phyloP scores from a whole-genome alignment of 257 asterid genomes.

The Coffea eugenioides region DNA sequence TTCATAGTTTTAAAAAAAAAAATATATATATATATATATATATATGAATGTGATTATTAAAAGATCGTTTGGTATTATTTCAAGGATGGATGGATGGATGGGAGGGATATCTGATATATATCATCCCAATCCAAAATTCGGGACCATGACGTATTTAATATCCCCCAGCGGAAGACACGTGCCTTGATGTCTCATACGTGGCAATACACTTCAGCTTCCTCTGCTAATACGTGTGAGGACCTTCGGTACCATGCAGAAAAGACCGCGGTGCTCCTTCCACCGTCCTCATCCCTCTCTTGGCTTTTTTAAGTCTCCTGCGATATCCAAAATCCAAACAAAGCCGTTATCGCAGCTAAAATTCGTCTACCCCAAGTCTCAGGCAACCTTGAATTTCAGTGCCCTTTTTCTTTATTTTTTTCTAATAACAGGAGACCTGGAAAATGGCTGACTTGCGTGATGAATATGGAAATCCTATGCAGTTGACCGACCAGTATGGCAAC shows the following conservation, averaged over 20 bases:
- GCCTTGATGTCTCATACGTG: slow-evolving; percentile 21
- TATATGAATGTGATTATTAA: too few species aligned
- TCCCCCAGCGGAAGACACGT: not conserved
- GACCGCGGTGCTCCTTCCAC: slow-evolving; percentile 17
- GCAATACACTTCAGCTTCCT: slow-evolving; percentile 14
- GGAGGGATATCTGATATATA: not conserved
- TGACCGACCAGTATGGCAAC: slow-evolving; percentile 56
- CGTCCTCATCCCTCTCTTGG: slow-evolving; percentile 11
- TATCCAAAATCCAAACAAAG: not conserved
- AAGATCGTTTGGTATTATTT: too few species aligned
- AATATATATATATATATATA: too few species aligned
- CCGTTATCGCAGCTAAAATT: not conserved
- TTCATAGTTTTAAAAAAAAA: too few species aligned
- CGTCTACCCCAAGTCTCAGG: not conserved
- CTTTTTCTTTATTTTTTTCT: too few species aligned
- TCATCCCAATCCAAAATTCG: not conserved
- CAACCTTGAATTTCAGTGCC: not conserved
- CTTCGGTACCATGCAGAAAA: slow-evolving; percentile 47
- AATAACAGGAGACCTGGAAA: not conserved
- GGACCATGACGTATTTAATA: not conserved
- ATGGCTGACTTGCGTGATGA: slow-evolving; percentile 87
- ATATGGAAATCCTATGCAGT: slow-evolving; percentile 78
- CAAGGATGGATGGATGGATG: not conserved
- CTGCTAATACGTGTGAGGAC: slow-evolving; percentile 34
- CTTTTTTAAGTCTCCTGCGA: slow-evolving; percentile 6